phyloP scores from a whole-genome alignment of 1,139 yeast genomes.

The Debaryomyces robertsiae region DNA sequence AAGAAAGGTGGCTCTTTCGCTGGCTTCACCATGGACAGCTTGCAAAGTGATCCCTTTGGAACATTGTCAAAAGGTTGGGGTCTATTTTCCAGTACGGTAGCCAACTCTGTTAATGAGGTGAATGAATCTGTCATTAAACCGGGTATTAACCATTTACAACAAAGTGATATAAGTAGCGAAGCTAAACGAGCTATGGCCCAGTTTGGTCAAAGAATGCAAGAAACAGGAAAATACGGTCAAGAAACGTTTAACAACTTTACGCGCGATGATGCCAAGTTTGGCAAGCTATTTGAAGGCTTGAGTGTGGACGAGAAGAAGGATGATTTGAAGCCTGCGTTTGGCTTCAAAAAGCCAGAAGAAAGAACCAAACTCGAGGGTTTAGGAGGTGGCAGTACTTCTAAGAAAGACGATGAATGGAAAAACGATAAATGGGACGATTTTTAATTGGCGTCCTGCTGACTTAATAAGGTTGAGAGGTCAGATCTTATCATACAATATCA shows the following conservation, averaged over 20 bases:
- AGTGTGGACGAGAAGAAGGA: slow-evolving; percentile 29
- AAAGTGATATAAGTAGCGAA: slow-evolving; percentile 75
- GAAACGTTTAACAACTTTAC: slow-evolving; percentile 69
- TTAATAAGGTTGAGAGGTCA: too few relatives aligned
- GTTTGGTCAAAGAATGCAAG: slow-evolving; percentile 92
- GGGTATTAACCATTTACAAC: slow-evolving; percentile 76
- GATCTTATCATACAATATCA: neutral
- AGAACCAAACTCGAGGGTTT: slow-evolving; percentile 60
- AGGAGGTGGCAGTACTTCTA: slow-evolving; percentile 35
- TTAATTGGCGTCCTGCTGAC: slow-evolving; percentile 17
- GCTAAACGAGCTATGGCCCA: slow-evolving; percentile 92
- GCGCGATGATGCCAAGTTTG: slow-evolving; percentile 53
- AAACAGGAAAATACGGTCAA: slow-evolving; percentile 74
- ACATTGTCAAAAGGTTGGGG: slow-evolving; percentile 94
- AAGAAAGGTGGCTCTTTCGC: slow-evolving; percentile 41
- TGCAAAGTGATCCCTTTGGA: slow-evolving; percentile 87
- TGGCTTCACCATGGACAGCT: slow-evolving; percentile 67
- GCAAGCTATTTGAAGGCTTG: slow-evolving; percentile 53
- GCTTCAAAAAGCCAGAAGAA: slow-evolving; percentile 60
- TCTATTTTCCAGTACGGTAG: slow-evolving; percentile 77
- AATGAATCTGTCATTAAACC: slow-evolving; percentile 90
- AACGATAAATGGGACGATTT: slow-evolving; percentile 53
- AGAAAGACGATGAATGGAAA: slow-evolving; percentile 27
- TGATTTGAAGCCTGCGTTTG: slow-evolving; percentile 66
- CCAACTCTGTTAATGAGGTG: slow-evolving; percentile 82